These are phyloP conservation scores for Boletus pseudo-olivaceus DNA, from an alignment of 768 basidiomycete species.

Conservation along the genomic window DNA sequence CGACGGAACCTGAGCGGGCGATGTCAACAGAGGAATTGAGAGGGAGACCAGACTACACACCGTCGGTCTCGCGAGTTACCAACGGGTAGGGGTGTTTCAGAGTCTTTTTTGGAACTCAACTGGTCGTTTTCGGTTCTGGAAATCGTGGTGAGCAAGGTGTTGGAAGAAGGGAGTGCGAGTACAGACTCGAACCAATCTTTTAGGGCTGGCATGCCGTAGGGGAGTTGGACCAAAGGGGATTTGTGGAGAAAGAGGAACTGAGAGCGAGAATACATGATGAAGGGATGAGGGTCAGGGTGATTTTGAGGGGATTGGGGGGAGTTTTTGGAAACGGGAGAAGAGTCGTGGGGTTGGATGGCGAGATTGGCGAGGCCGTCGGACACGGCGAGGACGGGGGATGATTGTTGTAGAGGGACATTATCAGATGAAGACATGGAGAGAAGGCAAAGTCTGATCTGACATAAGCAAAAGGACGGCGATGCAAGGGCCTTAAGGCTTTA, in stretches of 20 bases:
- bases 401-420: slow-evolving; percentile 14
- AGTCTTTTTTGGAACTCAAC: slow-evolving; percentile 52
- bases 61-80: slow-evolving; percentile 63
- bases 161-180: slow-evolving; percentile 6
- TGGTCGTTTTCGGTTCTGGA: slow-evolving; percentile 46
- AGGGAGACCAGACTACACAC: slow-evolving; percentile 35
- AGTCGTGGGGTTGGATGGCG: slow-evolving; percentile 21
- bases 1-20: slow-evolving; percentile 57
- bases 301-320: slow-evolving; percentile 16
- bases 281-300: slow-evolving; percentile 34
- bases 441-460: slow-evolving; percentile 27
- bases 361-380: slow-evolving; percentile 33
- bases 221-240: slow-evolving; percentile 69
- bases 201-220: slow-evolving; percentile 73
- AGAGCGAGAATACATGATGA: slow-evolving; percentile 64
- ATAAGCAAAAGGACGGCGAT: slow-evolving; percentile 34
- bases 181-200: slow-evolving; percentile 89
- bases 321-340: slow-evolving; percentile 11
- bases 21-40: slow-evolving; percentile 4
- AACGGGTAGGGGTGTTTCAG: slow-evolving; percentile 48
- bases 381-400: slow-evolving; percentile 25
- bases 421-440: slow-evolving; percentile 33
- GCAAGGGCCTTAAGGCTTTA: too few relatives aligned
- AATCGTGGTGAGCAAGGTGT: slow-evolving; percentile 17
- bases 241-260: slow-evolving; percentile 65